Percentiles rank a stretch among this genome's conserved stretches.
Evolutionary conservation across 495 filamentous ascomycete species (phyloP).

Genomic region (Tuber calosporum): DNA sequence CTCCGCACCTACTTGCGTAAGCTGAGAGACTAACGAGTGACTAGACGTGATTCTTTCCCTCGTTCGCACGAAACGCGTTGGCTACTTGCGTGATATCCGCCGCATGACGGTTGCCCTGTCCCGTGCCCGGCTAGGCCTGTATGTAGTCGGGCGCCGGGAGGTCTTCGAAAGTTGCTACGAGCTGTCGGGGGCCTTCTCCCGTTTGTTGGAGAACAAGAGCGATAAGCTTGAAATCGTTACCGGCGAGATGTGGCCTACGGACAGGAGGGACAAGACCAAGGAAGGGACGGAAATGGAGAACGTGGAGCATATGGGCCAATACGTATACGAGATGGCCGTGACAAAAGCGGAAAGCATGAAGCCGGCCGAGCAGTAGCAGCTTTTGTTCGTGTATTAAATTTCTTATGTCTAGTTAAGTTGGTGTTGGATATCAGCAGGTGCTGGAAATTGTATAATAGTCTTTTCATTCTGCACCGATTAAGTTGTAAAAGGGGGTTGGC

Average conservation of each 20-base stretch:
- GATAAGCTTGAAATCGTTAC: conserved; percentile 73
- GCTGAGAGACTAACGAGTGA: conserved; percentile 16
- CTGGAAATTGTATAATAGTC: not conserved
- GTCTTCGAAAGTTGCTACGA: conserved; percentile 88
- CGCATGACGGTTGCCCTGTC: conserved; percentile 96
- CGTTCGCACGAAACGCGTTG: conserved; percentile 78
- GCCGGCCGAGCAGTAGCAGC: conserved; percentile 44
- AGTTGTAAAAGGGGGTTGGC: not conserved
- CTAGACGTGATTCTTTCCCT: conserved; percentile 87
- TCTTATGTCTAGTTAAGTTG: not conserved
- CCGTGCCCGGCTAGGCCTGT: conserved; percentile 82
- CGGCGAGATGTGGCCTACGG: conserved; percentile 76
- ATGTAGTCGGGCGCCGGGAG: conserved; percentile 82
- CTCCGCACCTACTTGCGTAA: not conserved
- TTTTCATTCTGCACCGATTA: not conserved
- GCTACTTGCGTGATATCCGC: conserved; percentile 87
- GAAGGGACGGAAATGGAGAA: conserved; percentile 68
- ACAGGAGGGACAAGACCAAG: conserved; percentile 53
- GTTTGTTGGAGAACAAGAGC: conserved; percentile 58
- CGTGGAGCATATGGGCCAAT: conserved; percentile 91
- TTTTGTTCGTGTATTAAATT: not conserved
- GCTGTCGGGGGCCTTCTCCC: conserved; percentile 73
- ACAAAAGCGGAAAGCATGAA: conserved; percentile 65
- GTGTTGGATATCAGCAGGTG: not conserved
- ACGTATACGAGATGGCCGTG: conserved; percentile 93